Conservation (phyloP, 768 basidiomycete genomes). For the Kwoniella pini region DNA sequence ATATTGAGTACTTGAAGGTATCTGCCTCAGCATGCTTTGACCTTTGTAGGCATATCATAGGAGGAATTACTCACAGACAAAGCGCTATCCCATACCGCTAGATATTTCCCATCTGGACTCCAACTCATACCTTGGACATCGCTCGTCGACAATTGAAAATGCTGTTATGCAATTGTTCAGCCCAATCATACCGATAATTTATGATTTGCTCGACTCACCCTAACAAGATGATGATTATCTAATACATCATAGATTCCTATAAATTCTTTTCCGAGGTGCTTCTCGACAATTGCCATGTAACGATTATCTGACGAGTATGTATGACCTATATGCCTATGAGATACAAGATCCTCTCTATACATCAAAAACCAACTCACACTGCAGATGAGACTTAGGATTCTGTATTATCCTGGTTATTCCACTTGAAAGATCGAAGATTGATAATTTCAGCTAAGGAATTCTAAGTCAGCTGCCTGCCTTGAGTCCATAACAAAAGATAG, state of each 20-base stretch:
- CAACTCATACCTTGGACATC: slow-evolving; percentile 53
- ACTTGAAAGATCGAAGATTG: slow-evolving; percentile 78
- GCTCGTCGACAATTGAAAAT: slow-evolving; percentile 78
- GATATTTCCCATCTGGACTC: slow-evolving; percentile 54
- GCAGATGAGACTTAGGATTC: slow-evolving; percentile 74
- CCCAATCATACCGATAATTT: not conserved
- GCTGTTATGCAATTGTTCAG: slow-evolving; percentile 59
- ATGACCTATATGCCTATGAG: slow-evolving; percentile 26
- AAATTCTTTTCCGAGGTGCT: slow-evolving; percentile 86
- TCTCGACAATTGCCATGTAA: slow-evolving; percentile 82
- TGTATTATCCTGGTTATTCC: slow-evolving; percentile 80
- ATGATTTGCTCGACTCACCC: slow-evolving; percentile 29
- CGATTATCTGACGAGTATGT: slow-evolving; percentile 64
- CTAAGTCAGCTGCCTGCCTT: slow-evolving; percentile 3
- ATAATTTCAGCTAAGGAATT: slow-evolving; percentile 69
- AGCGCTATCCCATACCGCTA: slow-evolving; percentile 51
- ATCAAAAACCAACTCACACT: slow-evolving; percentile 25
- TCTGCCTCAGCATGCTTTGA: not conserved
- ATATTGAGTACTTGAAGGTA: slow-evolving; percentile 47
- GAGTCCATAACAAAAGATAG: slow-evolving; percentile 25
- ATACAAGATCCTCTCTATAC: not conserved
- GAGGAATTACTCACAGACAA: slow-evolving; percentile 44
- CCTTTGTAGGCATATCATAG: not conserved
- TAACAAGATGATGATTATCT: slow-evolving; percentile 34
- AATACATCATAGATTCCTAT: slow-evolving; percentile 74